A percentile compares a stretch with the other conserved stretches of the same genome.
Evolutionary conservation across 768 basidiomycete genomes (phyloP).

Genomic region (Collybia mongolica): DNA sequence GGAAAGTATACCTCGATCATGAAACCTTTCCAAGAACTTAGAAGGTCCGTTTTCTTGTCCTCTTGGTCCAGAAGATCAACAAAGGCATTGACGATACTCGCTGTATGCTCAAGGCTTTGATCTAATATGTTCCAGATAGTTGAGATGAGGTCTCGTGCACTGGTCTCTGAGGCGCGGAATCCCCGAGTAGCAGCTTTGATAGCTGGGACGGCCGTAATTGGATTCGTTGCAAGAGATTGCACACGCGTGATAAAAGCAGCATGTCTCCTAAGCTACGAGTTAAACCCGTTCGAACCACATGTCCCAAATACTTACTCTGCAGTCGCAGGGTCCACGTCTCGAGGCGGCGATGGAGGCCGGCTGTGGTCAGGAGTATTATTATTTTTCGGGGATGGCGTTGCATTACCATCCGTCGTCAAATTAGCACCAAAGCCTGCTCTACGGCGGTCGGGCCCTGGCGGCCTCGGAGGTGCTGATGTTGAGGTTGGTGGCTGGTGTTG

Average conservation of each 20-base stretch:
- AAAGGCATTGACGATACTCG: slow-evolving; percentile 67
- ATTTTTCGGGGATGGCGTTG: slow-evolving; percentile 14
- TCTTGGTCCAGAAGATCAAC: slow-evolving; percentile 78
- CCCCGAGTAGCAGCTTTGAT: slow-evolving; percentile 77
- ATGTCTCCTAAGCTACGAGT: slow-evolving; percentile 51
- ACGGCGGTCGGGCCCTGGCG: slow-evolving; percentile 40
- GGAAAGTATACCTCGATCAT: slow-evolving; percentile 63
- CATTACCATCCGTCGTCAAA: slow-evolving; percentile 40
- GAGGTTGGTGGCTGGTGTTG: slow-evolving; percentile 12
- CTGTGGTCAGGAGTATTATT: slow-evolving; percentile 24
- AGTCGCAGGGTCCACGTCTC: slow-evolving; percentile 51
- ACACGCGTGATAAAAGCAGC: slow-evolving; percentile 64
- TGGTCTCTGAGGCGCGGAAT: slow-evolving; percentile 74
- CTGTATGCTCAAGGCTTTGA: slow-evolving; percentile 63
- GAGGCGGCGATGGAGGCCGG: slow-evolving; percentile 38
- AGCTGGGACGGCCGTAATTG: slow-evolving; percentile 55
- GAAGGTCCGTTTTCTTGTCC: slow-evolving; percentile 77
- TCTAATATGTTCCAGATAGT: slow-evolving; percentile 79
- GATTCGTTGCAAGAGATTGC: slow-evolving; percentile 53
- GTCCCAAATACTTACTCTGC: slow-evolving; percentile 45
- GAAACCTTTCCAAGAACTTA: slow-evolving; percentile 81
- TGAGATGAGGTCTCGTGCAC: slow-evolving; percentile 81
- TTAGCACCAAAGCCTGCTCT: slow-evolving; percentile 62
- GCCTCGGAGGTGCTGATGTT: slow-evolving; percentile 9
- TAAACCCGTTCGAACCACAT: not conserved